These are phyloP conservation scores for Strobilomyces echinocephalus DNA, from an alignment of 768 basidiomycete species.

Conservation along the genomic window DNA sequence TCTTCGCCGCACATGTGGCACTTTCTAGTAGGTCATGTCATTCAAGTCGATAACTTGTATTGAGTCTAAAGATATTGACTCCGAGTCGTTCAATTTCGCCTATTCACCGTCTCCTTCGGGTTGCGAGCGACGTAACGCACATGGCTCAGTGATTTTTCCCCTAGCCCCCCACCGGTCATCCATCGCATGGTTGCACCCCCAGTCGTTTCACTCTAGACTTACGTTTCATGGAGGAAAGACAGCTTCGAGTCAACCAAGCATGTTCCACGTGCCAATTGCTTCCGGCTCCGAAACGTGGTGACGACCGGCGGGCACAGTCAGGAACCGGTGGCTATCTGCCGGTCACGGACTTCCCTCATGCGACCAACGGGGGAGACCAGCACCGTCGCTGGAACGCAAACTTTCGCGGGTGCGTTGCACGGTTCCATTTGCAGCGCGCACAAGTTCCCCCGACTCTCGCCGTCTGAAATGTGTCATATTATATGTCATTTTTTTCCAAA, in stretches of 20 bases:
- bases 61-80: not conserved
- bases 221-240: slow-evolving; percentile 10
- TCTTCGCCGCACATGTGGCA: not conserved
- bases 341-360: not conserved
- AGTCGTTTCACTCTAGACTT: not conserved
- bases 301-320: not conserved
- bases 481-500: not conserved
- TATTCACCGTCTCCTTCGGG: not conserved
- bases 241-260: slow-evolving; percentile 2
- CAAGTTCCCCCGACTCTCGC: slow-evolving; percentile 6
- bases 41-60: not conserved
- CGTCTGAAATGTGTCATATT: not conserved
- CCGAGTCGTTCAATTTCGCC: not conserved
- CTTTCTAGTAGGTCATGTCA: not conserved
- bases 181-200: not conserved
- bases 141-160: not conserved
- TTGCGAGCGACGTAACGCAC: not conserved
- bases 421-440: slow-evolving; percentile 5
- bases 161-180: not conserved
- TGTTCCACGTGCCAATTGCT: slow-evolving; percentile 15
- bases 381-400: slow-evolving; percentile 7
- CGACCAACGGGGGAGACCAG: not conserved
- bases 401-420: slow-evolving; percentile 20
- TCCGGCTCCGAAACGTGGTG: not conserved
- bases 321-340: not conserved